Evolutionary conservation across 164 flowering plant species (phyloP), one percentile per base, ranked within the genome.

Genomic region (Kalanchoe fedtschenkoi): DNA sequence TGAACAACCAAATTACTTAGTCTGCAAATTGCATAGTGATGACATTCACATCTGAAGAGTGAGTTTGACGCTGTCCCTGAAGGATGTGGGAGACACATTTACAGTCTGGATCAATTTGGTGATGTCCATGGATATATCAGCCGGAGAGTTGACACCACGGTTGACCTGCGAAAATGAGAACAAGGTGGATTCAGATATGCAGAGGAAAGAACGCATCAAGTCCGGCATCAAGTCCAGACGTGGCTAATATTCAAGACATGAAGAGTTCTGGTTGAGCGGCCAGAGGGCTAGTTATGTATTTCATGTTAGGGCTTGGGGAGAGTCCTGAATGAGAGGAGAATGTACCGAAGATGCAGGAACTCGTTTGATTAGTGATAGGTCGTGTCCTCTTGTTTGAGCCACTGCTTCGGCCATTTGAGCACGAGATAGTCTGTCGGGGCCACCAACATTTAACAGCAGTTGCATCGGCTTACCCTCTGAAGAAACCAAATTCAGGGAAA

Each of bases 91-190:
- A 65, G 81, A 65, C 21, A 85, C 57, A 28, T 67, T 69, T 17
- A 80, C 75, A 3, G 76, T 72, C 65, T 76, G 81, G 68, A 75
- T 68, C 76, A 93, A 66, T 70, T 75, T 86, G n/a, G 70, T 74
- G 51, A 85, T 82, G 62, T 92, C 81, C 97, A 92, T 86, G 51
- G 98, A 89, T 69, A 89, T 93, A 68, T 89, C 97, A 24, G 89
- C 77, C 11, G 97, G 97, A 34, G 97, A 89, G 35, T 62, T 75
- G 16, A 93, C 91, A 0, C 97, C 98, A 19, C 96, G 96, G 71
- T 82, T 78, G 56, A 89, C 89, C 96, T 89, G 77, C 28, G 71
- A 68, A 63, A 13, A 34, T 55, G n/a, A 51, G 16, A 34, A n/a
- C 37, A 54, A 5, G 39, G 3, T 19, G 21, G 30, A 35, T 61